Conservation (phyloP, 257 asterid genomes). For the Plantago major region DNA sequence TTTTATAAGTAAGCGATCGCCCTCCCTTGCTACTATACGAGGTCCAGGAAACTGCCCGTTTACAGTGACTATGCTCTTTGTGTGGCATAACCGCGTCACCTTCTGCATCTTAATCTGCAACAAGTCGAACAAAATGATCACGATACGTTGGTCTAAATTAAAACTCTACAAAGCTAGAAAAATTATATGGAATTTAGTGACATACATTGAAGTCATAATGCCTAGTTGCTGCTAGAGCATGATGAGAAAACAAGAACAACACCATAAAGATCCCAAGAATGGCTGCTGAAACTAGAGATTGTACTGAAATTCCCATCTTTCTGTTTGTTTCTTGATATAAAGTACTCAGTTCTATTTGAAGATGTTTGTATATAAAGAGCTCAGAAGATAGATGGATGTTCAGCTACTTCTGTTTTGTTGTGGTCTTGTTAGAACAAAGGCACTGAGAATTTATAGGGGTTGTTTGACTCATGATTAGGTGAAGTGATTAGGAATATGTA, state of each 20-base stretch:
- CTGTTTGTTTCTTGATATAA: background rate
- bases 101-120: constrained; percentile 41
- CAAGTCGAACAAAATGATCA: background rate
- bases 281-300: background rate
- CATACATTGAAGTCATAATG: constrained; percentile 29
- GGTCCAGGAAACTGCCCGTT: constrained; percentile 61
- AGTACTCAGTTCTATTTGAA: background rate
- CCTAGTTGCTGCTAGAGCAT: constrained; percentile 20
- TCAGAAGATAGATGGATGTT: background rate
- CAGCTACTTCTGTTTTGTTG: background rate
- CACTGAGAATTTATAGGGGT: constrained; percentile 22
- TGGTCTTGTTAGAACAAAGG: constrained; percentile 15
- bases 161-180: background rate
- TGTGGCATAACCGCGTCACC: constrained; percentile 49
- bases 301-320: constrained; percentile 17
- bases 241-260: constrained; percentile 16
- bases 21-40: constrained; percentile 50
- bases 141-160: background rate
- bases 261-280: constrained; percentile 12
- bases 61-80: constrained; percentile 44
- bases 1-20: constrained; percentile 46
- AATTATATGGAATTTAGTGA: no score
- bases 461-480: constrained; percentile 23
- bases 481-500: background rate
- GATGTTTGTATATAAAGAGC: background rate